Evolutionary conservation across 1,139 yeast genomes (phyloP).

Genomic region (Sugiyamaella castrensis): DNA sequence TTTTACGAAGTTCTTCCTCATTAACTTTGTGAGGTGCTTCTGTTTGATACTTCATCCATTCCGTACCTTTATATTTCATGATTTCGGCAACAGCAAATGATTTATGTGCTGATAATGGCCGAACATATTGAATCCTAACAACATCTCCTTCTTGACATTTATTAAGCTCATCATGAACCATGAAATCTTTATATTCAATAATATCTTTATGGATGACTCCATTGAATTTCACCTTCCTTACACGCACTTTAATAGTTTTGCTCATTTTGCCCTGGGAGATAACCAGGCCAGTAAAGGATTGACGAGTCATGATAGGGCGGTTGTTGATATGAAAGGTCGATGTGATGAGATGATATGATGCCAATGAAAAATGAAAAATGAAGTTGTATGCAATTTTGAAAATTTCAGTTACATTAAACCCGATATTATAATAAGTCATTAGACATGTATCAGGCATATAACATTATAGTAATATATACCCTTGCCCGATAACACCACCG

Average conservation of each 20-base stretch:
- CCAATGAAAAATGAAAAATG: background rate
- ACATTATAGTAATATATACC: too few relatives aligned
- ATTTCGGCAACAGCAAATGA: conserved; percentile 94
- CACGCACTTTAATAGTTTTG: conserved; percentile 92
- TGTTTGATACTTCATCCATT: conserved; percentile 74
- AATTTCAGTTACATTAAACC: background rate
- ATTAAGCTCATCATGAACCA: conserved; percentile 92
- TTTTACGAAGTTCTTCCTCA: conserved; percentile 55
- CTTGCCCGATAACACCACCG: too few relatives aligned
- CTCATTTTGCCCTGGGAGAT: conserved; percentile 94
- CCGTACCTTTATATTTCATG: conserved; percentile 84
- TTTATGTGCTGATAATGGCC: conserved; percentile 80
- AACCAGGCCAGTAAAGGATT: conserved; percentile 87
- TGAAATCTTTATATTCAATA: conserved; percentile 73
- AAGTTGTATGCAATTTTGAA: background rate
- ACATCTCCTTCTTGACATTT: conserved; percentile 93
- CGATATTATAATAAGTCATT: background rate
- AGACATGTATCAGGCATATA: background rate
- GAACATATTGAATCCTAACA: conserved; percentile 86
- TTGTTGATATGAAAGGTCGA: too few relatives aligned
- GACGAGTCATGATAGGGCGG: conserved; percentile 84
- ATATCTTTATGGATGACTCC: conserved; percentile 47
- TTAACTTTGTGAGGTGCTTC: conserved; percentile 67
- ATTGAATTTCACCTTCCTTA: conserved; percentile 45
- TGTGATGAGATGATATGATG: too few relatives aligned